A percentile compares a stretch with the other conserved stretches of the same genome.
Conservation (phyloP, 352 stramenopile genomes). For the Phytophthora foliorum region DNA sequence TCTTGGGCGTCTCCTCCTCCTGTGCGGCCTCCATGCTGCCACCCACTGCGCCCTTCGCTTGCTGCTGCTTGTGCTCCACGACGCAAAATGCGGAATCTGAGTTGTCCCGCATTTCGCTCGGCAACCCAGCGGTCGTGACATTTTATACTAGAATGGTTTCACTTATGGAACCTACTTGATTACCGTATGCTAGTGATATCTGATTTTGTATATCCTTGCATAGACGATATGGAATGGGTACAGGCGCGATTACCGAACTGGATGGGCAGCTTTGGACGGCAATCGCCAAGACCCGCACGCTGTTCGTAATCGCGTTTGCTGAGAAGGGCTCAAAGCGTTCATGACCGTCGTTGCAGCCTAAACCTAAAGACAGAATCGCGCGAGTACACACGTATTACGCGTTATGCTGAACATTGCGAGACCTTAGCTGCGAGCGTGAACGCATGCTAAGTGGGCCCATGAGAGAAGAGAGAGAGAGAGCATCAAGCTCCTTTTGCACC, state of each 20-base stretch:
- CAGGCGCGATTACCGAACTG: slow-evolving; percentile 6
- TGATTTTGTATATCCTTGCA: slow-evolving; percentile 7
- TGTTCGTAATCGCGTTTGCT: slow-evolving; percentile 17
- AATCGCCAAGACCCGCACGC: slow-evolving; percentile 4
- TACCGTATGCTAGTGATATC: background rate
- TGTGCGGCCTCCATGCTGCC: slow-evolving; percentile 15
- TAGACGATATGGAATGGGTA: slow-evolving; percentile 14
- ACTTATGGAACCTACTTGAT: background rate
- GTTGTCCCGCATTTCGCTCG: slow-evolving; percentile 11
- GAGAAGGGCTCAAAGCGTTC: background rate
- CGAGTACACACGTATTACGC: slow-evolving; percentile 1
- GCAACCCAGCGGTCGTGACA: background rate
- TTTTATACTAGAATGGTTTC: background rate
- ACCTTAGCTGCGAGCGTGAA: slow-evolving; percentile 8
- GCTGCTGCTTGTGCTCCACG: background rate
- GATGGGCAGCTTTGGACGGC: background rate
- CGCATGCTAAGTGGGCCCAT: background rate
- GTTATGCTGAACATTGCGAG: background rate
- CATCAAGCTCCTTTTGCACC: too few species aligned
- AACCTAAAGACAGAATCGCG: slow-evolving; percentile 8
- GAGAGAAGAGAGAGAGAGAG: too few species aligned
- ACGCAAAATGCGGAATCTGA: slow-evolving; percentile 16
- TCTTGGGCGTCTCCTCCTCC: background rate
- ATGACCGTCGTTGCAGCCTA: background rate
- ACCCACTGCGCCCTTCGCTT: too few species aligned